phyloP scores from a whole-genome alignment of 129 eudicot species.

The Flaveria brownii region DNA sequence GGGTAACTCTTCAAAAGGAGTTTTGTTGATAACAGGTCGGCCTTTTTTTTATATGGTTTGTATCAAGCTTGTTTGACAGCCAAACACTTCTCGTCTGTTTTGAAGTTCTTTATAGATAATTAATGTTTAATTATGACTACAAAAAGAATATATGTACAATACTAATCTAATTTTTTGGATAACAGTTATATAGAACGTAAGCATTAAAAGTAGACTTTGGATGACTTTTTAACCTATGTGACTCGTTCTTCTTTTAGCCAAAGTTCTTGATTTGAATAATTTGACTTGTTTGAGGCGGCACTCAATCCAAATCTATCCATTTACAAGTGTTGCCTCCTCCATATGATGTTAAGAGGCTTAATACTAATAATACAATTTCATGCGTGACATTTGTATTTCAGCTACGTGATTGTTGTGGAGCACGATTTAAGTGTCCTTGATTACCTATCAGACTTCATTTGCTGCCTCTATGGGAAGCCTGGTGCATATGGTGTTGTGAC shows the following conservation, averaged over 20 bases:
- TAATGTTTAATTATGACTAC: background rate
- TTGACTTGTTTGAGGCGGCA: background rate
- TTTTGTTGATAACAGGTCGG: background rate
- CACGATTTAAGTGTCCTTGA: conserved; percentile 89
- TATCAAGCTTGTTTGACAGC: background rate
- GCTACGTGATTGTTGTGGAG: conserved; percentile 93
- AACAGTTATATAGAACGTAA: background rate
- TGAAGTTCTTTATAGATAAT: background rate
- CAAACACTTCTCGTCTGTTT: background rate
- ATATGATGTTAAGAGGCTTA: background rate
- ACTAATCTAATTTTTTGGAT: background rate
- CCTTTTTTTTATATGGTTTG: background rate
- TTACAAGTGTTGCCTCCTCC: background rate
- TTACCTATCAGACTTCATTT: conserved; percentile 89
- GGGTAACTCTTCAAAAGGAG: background rate
- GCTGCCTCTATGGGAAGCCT: conserved; percentile 89
- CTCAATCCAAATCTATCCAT: background rate
- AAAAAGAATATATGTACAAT: background rate
- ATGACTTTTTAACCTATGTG: background rate
- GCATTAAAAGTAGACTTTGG: background rate
- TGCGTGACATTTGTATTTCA: conserved; percentile 31
- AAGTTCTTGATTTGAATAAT: background rate
- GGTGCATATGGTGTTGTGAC: conserved; percentile 97
- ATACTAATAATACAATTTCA: background rate
- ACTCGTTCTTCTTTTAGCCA: background rate